These are phyloP conservation scores for Pilatotrama ljubarskyi DNA, from an alignment of 768 basidiomycete genomes.

Conservation along the genomic window DNA sequence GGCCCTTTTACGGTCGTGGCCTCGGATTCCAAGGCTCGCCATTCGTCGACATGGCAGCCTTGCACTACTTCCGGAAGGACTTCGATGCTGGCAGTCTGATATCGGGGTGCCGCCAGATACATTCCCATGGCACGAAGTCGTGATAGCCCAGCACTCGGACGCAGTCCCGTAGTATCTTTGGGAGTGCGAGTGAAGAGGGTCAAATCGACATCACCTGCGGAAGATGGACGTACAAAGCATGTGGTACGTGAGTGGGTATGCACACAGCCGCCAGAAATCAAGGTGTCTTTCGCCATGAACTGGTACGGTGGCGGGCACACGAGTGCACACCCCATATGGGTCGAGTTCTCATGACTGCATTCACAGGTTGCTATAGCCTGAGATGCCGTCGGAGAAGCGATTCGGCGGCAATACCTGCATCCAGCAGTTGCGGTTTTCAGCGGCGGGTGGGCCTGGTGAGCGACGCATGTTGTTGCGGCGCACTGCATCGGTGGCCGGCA, in stretches of 20 bases:
- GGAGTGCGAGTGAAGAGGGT: too few relatives aligned
- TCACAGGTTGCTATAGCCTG: constrained; percentile 3
- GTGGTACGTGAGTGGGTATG: too few relatives aligned
- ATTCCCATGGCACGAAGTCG: not conserved
- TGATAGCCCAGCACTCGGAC: too few relatives aligned
- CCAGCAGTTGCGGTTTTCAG: not conserved
- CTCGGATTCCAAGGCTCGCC: not conserved
- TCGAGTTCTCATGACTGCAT: not conserved
- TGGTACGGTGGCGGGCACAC: not conserved
- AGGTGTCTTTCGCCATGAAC: not conserved
- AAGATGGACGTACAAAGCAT: too few relatives aligned
- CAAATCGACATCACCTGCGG: too few relatives aligned
- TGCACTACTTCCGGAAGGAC: not conserved
- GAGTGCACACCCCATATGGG: not conserved
- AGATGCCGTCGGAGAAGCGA: not conserved
- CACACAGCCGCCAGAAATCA: too few relatives aligned
- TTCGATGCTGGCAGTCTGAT: not conserved
- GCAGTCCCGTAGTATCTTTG: too few relatives aligned
- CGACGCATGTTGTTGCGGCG: constrained; percentile 2
- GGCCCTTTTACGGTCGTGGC: not conserved
- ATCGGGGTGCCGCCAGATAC: too few relatives aligned
- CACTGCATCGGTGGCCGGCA: not conserved
- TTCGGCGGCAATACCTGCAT: not conserved
- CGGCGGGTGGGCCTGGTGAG: not conserved
- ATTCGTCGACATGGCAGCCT: constrained; percentile 14